These are phyloP conservation scores for Hypoxylon subgilvum DNA, from an alignment of 495 filamentous ascomycete genomes.

Conservation along the genomic window DNA sequence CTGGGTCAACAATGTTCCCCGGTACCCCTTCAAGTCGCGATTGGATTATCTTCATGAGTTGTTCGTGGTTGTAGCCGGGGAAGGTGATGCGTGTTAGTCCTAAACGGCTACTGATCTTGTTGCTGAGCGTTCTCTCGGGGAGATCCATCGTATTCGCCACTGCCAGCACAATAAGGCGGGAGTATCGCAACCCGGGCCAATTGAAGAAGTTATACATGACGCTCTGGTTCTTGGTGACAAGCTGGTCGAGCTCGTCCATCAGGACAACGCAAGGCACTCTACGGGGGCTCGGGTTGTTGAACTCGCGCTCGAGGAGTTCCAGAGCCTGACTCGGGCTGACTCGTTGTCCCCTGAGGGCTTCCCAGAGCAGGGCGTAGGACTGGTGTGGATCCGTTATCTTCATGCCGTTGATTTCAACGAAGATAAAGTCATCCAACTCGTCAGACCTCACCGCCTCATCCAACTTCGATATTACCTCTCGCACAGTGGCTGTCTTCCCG, in stretches of 20 bases:
- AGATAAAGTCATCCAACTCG: conserved; percentile 98
- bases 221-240: conserved; percentile 95
- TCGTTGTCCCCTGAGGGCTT: conserved; percentile 90
- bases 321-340: conserved; percentile 92
- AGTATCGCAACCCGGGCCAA: conserved; percentile 93
- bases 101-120: conserved; percentile 94
- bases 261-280: conserved; percentile 94
- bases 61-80: conserved; percentile 94
- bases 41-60: conserved; percentile 96
- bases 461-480: conserved; percentile 89
- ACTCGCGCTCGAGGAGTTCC: conserved; percentile 87
- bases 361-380: conserved; percentile 93
- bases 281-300: conserved; percentile 85
- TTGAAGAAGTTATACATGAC: conserved; percentile 99
- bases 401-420: conserved; percentile 99
- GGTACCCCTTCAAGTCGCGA: conserved; percentile 85
- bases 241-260: conserved; percentile 98
- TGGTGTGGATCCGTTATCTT: conserved; percentile 98
- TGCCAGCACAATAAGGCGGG: conserved; percentile 89
- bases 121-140: conserved; percentile 93
- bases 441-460: conserved; percentile 83
- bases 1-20: conserved; percentile 86
- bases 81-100: conserved; percentile 93
- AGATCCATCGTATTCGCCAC: conserved; percentile 99
- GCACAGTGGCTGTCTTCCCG: conserved; percentile 96